Base-by-base conservation (phyloP, 495 filamentous ascomycete genomes). In the Penicillium ochrochloron region DNA sequence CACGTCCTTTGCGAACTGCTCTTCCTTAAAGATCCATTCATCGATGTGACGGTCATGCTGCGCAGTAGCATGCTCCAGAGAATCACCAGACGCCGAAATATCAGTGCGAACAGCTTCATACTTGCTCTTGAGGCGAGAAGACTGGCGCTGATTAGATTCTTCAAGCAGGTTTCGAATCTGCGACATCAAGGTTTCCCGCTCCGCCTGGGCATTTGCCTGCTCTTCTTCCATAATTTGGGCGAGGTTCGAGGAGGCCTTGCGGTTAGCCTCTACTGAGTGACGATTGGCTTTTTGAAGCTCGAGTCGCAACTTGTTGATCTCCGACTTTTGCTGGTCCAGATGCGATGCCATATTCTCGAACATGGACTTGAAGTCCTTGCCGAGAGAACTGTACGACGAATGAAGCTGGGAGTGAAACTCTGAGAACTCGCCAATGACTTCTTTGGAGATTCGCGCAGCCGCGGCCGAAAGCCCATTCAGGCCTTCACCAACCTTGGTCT, bases 371-470 rank as follows among this genome's bases (percentile, higher is more conserved):
- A 97, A 92, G 64, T 97, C 92, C 55, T 86, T 89, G n/a, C 93
- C 93, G 3, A 98, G 84, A n/a, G 85, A 86, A 66, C 88, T 90
- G 76, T 96, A 98, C 1, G 96, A 98, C 10, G 81, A 69, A 68
- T 97, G 92, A 44, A 99, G 83, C 82, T 93, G 89, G 59, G 79
- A 85, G 67, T 97, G 92, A 62, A 97, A 97, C 21, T 84, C 83
- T 10, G 87, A 82, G 39, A 98, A 83, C 74, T 98, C 94, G 57
- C 85, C 89, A 52, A 97, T 88, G n/a, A 99, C 93, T 68, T 95
- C 94, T 25, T 89, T 89, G 0, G 92, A 91, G 60, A 98, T 98
- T 19, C 88, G 86, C 73, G 91, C 91, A 8, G 95, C 94, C 12
- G 94, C 94, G 31, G 83, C 84, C 1, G 93, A 92, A 3, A 99